phyloP scores from a whole-genome alignment of 164 flowering plant species.

The Dillenia turbinata region DNA sequence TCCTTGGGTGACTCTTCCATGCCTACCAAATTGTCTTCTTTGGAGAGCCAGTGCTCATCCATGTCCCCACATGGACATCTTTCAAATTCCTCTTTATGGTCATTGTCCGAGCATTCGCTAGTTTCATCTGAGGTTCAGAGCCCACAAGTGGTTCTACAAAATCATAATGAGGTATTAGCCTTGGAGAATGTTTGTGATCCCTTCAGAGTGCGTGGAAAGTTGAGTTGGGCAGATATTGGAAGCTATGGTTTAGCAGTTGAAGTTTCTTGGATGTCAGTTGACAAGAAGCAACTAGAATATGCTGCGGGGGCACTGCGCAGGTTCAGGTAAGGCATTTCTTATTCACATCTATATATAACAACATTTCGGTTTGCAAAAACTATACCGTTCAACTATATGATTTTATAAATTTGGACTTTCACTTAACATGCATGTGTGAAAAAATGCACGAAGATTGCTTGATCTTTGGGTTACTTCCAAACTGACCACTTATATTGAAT shows the following conservation, averaged over 20 bases:
- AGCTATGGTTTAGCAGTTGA: slow-evolving; percentile 52
- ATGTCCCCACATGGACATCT: slow-evolving; percentile 48
- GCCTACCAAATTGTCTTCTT: slow-evolving; percentile 31
- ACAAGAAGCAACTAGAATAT: slow-evolving; percentile 66
- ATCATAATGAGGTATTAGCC: slow-evolving; percentile 43
- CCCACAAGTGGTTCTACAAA: slow-evolving; percentile 51
- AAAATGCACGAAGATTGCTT: too few relatives aligned
- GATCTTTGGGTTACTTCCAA: too few relatives aligned
- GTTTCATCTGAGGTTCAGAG: slow-evolving; percentile 45
- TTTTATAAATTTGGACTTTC: too few relatives aligned
- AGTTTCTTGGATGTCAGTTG: slow-evolving; percentile 87
- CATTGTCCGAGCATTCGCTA: slow-evolving; percentile 47
- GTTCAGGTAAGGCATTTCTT: slow-evolving; percentile 42
- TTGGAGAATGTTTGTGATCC: slow-evolving; percentile 57
- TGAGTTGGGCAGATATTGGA: slow-evolving; percentile 74
- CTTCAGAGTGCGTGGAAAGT: slow-evolving; percentile 63
- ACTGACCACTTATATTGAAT: too few relatives aligned
- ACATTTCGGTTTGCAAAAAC: too few relatives aligned
- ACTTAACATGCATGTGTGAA: too few relatives aligned
- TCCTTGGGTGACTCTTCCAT: slow-evolving; percentile 55
- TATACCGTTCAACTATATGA: too few relatives aligned
- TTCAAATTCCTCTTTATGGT: slow-evolving; percentile 47
- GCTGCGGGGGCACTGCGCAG: slow-evolving; percentile 67
- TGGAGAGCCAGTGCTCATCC: slow-evolving; percentile 30
- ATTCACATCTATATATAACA: too few relatives aligned